These are phyloP conservation scores for Melastoma candidum DNA, from an alignment of 441 rosid genomes.

Conservation along the genomic window DNA sequence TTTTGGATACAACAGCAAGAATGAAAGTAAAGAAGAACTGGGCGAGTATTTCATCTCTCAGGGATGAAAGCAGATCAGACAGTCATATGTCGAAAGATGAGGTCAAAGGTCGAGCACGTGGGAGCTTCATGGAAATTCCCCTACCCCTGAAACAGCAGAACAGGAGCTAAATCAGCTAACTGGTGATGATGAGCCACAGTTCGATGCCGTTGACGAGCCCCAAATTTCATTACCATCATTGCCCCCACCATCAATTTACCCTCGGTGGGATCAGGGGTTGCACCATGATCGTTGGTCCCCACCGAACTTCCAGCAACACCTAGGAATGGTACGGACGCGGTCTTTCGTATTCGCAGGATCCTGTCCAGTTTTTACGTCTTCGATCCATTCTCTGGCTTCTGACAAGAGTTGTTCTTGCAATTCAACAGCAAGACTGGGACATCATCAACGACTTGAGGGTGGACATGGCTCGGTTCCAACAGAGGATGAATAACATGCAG, in stretches of 20 bases:
- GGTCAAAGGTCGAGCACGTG: conserved; percentile 45
- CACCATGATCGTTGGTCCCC: conserved; percentile 48
- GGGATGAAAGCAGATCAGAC: conserved; percentile 9
- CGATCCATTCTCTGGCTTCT: too few relatives aligned
- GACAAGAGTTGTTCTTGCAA: too few relatives aligned
- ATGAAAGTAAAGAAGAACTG: too few relatives aligned
- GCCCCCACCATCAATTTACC: conserved; percentile 35
- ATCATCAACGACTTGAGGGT: conserved; percentile 67
- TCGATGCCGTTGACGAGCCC: conserved; percentile 28
- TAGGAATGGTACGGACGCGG: conserved; percentile 52
- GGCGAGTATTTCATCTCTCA: too few relatives aligned
- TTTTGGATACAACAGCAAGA: too few relatives aligned
- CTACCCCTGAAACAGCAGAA: conserved; percentile 28
- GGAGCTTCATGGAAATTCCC: conserved; percentile 53
- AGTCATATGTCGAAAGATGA: conserved; percentile 83
- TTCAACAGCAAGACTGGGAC: conserved; percentile 62
- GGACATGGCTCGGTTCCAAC: conserved; percentile 89
- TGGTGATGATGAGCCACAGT: conserved; percentile 33
- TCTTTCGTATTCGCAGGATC: not conserved
- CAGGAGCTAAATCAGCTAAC: conserved; percentile 49
- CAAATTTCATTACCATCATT: conserved; percentile 39
- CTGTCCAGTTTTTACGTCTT: too few relatives aligned
- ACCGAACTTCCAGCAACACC: conserved; percentile 50
- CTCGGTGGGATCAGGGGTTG: conserved; percentile 55
- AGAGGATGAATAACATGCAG: conserved; percentile 88